These are phyloP conservation scores for Rubus idaeus DNA, from an alignment of 306 rosid genomes.

Conservation along the genomic window DNA sequence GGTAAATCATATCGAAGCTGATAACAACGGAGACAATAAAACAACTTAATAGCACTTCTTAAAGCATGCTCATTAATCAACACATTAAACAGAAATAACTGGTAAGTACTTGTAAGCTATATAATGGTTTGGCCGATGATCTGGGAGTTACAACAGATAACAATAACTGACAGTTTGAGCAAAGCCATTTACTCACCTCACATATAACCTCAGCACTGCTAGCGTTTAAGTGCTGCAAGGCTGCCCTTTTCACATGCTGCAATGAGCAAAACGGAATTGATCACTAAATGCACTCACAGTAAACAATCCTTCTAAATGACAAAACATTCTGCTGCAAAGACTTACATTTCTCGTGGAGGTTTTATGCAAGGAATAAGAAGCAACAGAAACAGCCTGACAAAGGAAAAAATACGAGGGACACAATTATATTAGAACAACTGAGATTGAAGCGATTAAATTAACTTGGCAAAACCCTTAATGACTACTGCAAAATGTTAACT, in stretches of 20 bases:
- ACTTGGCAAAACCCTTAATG: neutral
- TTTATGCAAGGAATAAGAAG: slow-evolving; percentile 93
- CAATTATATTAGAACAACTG: slow-evolving; percentile 11
- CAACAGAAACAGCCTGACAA: slow-evolving; percentile 66
- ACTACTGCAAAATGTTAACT: neutral
- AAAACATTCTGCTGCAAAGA: slow-evolving; percentile 25
- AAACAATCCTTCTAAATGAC: neutral
- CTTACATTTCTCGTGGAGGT: slow-evolving; percentile 92
- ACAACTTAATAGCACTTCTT: neutral
- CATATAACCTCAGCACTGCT: slow-evolving; percentile 86
- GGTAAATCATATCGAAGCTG: slow-evolving; percentile 86
- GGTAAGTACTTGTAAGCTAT: neutral
- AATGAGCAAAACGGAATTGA: slow-evolving; percentile 25
- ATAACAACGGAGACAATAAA: slow-evolving; percentile 24
- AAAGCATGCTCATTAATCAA: neutral
- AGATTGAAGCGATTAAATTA: neutral
- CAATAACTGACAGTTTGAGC: neutral
- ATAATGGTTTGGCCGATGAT: neutral
- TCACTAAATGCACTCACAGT: neutral
- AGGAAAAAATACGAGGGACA: slow-evolving; percentile 19
- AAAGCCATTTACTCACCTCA: slow-evolving; percentile 48
- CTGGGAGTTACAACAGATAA: neutral
- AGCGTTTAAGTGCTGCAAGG: slow-evolving; percentile 64
- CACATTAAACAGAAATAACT: neutral
- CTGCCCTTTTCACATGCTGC: slow-evolving; percentile 86